These are phyloP conservation scores for Vanrija humicola DNA, from an alignment of 1,284 basidiomycete genomes.

Conservation along the genomic window DNA sequence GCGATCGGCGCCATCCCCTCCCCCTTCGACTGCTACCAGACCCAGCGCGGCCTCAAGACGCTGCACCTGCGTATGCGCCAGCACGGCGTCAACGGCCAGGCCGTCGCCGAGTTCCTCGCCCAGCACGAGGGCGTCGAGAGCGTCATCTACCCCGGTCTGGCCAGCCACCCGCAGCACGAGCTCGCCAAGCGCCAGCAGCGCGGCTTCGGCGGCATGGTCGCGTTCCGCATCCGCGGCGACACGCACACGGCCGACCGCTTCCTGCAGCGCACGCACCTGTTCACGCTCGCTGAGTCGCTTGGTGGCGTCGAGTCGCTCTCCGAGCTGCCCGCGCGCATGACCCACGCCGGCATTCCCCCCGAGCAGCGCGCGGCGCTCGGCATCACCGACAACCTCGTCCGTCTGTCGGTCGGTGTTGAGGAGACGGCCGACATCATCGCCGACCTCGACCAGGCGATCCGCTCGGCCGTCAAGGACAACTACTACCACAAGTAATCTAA, in stretches of 20 bases:
- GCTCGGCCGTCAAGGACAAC: no score
- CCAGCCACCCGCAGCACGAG: constrained; percentile 26
- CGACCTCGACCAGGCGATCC: constrained; percentile 68
- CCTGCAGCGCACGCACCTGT: constrained; percentile 52
- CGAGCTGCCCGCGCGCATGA: constrained; percentile 79
- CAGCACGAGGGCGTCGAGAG: constrained; percentile 59
- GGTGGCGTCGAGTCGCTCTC: constrained; percentile 89
- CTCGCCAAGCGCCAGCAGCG: constrained; percentile 12
- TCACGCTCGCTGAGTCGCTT: constrained; percentile 81
- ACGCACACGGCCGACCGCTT: constrained; percentile 4
- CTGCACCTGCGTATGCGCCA: constrained; percentile 79
- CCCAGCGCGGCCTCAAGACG: constrained; percentile 87
- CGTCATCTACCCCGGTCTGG: constrained; percentile 83
- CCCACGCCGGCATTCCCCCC: constrained; percentile 44
- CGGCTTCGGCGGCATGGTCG: constrained; percentile 62
- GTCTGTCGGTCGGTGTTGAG: constrained; percentile 84
- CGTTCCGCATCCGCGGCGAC: constrained; percentile 54
- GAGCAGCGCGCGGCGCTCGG: constrained; percentile 59
- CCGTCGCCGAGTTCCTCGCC: constrained; percentile 65
- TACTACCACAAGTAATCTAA: no score
- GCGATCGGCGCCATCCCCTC: constrained; percentile 81
- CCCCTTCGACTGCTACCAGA: constrained; percentile 85
- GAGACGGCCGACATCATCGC: constrained; percentile 74
- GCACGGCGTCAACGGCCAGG: constrained; percentile 79
- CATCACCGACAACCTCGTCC: constrained; percentile 74